Evolutionary conservation across 352 stramenopile genomes (phyloP).

Genomic region (Phytophthora tentaculata): DNA sequence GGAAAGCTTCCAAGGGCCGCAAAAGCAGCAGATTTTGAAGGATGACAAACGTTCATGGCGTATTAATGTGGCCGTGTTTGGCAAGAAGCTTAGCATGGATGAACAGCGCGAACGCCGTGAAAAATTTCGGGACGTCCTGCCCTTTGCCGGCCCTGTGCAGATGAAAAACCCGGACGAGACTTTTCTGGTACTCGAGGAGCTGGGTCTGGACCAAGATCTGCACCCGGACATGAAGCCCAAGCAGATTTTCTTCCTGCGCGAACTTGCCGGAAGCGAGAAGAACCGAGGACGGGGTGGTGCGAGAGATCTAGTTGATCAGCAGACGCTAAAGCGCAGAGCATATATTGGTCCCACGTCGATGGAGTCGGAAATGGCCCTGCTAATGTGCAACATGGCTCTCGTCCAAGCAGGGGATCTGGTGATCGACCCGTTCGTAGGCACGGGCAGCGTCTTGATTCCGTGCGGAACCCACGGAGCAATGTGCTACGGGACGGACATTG

Average conservation of each 20-base stretch:
- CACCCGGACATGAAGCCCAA: conserved; percentile 45
- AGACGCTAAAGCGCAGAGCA: conserved; percentile 93
- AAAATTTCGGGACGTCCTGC: conserved; percentile 57
- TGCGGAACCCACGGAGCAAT: conserved; percentile 93
- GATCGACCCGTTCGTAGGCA: conserved; percentile 98
- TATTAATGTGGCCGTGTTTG: conserved; percentile 81
- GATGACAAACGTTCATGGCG: conserved; percentile 67
- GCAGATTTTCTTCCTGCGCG: conserved; percentile 76
- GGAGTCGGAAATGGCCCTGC: conserved; percentile 96
- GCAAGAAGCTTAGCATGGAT: conserved; percentile 80
- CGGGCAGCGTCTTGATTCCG: conserved; percentile 96
- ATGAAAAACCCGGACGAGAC: conserved; percentile 74
- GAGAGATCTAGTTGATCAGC: conserved; percentile 87
- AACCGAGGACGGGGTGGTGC: conserved; percentile 73
- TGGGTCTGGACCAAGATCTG: conserved; percentile 62
- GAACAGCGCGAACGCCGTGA: conserved; percentile 63
- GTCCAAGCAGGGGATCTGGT: conserved; percentile 79
- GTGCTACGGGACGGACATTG: conserved; percentile 97
- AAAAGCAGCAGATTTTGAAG: conserved; percentile 56
- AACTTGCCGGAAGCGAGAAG: conserved; percentile 73
- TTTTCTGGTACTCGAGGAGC: conserved; percentile 81
- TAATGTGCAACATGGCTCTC: conserved; percentile 94
- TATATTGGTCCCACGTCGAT: conserved; percentile 98
- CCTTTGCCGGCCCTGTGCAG: conserved; percentile 71
- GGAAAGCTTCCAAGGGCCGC: conserved; percentile 33